Conservation (phyloP, 1,139 yeast species). For the Candida frijolesensis region DNA sequence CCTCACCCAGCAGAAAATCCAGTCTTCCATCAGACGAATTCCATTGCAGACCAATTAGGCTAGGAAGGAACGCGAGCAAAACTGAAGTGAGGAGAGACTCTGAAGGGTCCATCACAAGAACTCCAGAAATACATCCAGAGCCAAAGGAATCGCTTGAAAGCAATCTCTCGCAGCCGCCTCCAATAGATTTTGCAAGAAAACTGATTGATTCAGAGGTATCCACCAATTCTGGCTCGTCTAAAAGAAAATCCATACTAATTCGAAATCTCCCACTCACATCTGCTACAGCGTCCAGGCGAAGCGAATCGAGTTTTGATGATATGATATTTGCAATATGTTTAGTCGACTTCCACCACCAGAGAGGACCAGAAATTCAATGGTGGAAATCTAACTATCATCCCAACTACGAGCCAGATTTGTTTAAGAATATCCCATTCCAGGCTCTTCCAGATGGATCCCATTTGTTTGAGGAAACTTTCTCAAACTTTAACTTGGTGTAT, state of each 20-base stretch:
- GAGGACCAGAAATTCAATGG: slow-evolving; percentile 96
- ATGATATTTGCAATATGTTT: slow-evolving; percentile 81
- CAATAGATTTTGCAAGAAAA: neutral
- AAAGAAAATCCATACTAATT: slow-evolving; percentile 35
- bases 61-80: slow-evolving; percentile 22
- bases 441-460: slow-evolving; percentile 97
- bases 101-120: slow-evolving; percentile 1
- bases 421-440: slow-evolving; percentile 93
- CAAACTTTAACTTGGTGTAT: slow-evolving; percentile 84
- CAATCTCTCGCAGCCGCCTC: neutral
- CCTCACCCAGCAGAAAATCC: slow-evolving; percentile 7
- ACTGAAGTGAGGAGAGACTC: slow-evolving; percentile 8
- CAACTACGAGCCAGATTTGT: slow-evolving; percentile 47
- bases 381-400: slow-evolving; percentile 71
- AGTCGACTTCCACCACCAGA: slow-evolving; percentile 89
- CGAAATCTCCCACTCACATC: slow-evolving; percentile 36
- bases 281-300: slow-evolving; percentile 1
- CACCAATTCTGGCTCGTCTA: slow-evolving; percentile 8
- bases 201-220: slow-evolving; percentile 7
- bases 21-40: slow-evolving; percentile 25
- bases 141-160: slow-evolving; percentile 5
- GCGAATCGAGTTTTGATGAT: slow-evolving; percentile 24
- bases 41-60: slow-evolving; percentile 36
- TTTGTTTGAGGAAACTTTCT: slow-evolving; percentile 85
- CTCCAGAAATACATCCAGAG: neutral